Base-by-base conservation (phyloP, 805 yeast genomes). In the Brettanomyces anomalus region DNA sequence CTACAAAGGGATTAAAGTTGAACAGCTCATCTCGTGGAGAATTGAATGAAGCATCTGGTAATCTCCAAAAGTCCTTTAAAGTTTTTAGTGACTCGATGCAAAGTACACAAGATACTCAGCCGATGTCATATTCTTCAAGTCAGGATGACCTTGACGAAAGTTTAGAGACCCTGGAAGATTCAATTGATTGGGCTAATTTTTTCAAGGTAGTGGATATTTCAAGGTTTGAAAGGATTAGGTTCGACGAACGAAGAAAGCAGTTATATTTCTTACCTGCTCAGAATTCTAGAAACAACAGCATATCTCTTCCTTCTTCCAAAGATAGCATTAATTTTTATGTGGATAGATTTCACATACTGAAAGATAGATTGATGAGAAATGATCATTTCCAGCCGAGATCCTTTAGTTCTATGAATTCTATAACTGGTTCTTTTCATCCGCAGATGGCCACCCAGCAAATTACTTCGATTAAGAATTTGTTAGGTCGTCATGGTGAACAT, bases 401-500 rank as follows among this genome's bases (percentile, higher is more conserved):
- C 13, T 64, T 62, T 44, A 60, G 69, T 17, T 31, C 41, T 7
- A 54, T 68, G 5, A 68, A 74, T 10, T 68, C 75, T n/a, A 56
- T 72, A 37, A 61, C 64, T 43, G 55, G 64, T 20, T 43, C 57
- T 5, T 42, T 44, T 32, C 37, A 36, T 24, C 40, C 44, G 2
- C 51, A 38, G 48, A 11, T 37, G 4, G 44, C 43, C 11, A 39
- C 50, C 6, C 54, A 60, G 39, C 55, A 72, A 3, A 66, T 90
- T 37, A 85, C 95, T 0, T 68, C 77, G 33, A 79, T 93, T 42
- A 89, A 89, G 54, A 89, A 89, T 58, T 65, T 93, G 45, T 59
- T 93, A 24, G 99, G 98, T 26, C 67, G 96, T 43, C 84, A 83
- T 52, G 90, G 90, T 4, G 69, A 75, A 42, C 70, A 76, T 44